Evolutionary conservation across 2,329 filamentous ascomycete species (phyloP).

Genomic region (Colletotrichum sp.): DNA sequence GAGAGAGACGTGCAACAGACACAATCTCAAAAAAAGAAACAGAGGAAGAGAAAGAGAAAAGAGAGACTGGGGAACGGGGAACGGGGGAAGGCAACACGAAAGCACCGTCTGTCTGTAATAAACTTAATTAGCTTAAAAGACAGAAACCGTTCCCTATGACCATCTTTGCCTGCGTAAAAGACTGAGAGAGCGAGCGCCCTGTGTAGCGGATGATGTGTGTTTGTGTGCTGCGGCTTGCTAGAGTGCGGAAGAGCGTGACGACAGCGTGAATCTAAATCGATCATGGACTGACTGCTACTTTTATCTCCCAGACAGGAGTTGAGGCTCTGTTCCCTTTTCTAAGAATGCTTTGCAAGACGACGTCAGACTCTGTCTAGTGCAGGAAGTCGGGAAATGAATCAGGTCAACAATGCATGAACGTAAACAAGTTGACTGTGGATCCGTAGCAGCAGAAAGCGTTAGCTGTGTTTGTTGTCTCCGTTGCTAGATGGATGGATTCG

Average conservation of each 20-base stretch:
- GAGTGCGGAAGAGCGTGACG: neutral
- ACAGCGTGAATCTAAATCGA: neutral
- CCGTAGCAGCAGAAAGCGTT: neutral
- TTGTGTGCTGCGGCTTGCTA: neutral
- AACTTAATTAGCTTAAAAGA: conserved; percentile 2
- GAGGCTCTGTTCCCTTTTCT: no score
- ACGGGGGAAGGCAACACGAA: neutral
- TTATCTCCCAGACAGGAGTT: no score
- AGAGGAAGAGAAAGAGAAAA: neutral
- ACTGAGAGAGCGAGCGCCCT: neutral
- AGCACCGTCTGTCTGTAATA: conserved; percentile 2
- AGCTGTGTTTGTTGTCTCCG: neutral
- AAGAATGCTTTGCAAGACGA: neutral
- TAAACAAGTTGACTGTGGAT: neutral
- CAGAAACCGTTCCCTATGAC: neutral
- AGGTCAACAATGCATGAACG: neutral
- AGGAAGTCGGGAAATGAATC: neutral
- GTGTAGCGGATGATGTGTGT: neutral
- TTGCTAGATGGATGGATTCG: neutral
- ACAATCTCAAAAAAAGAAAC: neutral
- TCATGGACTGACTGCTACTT: neutral
- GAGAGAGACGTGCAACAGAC: neutral
- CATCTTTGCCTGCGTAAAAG: neutral
- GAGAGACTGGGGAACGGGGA: neutral
- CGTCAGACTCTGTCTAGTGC: neutral